Base-by-base conservation (phyloP, 768 basidiomycete species). In the Lactifluus pinguis region DNA sequence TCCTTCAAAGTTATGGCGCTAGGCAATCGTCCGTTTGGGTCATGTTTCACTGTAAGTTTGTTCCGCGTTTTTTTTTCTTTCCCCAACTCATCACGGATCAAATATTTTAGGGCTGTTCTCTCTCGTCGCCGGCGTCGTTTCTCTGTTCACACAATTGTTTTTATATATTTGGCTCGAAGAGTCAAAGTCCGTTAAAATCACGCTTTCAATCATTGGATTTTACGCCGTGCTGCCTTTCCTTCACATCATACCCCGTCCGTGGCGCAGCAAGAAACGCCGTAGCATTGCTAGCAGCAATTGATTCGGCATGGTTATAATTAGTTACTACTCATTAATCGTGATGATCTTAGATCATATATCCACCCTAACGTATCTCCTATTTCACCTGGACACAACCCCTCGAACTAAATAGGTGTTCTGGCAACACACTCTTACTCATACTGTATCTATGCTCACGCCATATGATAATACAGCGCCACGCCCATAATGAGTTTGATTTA, bases 1-100 rank as follows among this genome's bases (percentile, higher is more conserved):
- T 64, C 29, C 39, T 64, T 4, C 61, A 62, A 10, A 45, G 11
- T 2, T 64, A 64, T 39, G 63, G 63, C 17, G 63, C 63, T 2
- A 62, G 56, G 14, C 50, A 32, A 50, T 63, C 61, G 17, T 61
- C 55, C 45, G 47, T 55, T 2, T 64, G 63, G 63, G 39, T 62
- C 21, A 62, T 64, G 60, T 57, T 60, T 55, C 63, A 64, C 19
- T 64, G 63, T 64, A 51, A 64, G 63, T 50, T 25, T 25, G 25
- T 9, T 7, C n/a, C 17, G 11, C 15, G 19, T 21, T 47, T 11
- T 25, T 19, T 25, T 19, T 21, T 25, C 6, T 29, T 5, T 13
- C 14, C 19, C 55, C n/a, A n/a, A 30, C 32, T 34, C 9, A 39
- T 60, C n/a, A 60, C 44, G 15, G 32, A 21, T 49, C 32, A 15